Evolutionary conservation across 163 green algal genomes (phyloP).

Genomic region (Scenedesmus sp.): DNA sequence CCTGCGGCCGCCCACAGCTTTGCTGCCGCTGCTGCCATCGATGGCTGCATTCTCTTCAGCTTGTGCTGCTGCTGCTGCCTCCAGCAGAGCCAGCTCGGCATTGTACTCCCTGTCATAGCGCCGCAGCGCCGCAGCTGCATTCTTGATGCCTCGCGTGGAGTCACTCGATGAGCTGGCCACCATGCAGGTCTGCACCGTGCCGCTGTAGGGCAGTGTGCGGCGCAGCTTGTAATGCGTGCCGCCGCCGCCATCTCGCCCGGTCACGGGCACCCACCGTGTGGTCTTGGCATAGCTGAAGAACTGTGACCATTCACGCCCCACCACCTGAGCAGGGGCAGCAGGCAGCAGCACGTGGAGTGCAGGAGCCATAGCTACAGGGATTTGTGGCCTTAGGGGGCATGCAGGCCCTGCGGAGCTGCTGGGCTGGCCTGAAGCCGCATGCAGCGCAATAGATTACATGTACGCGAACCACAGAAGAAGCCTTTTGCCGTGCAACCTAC

Average conservation of each 20-base stretch:
- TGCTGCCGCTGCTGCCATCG: not conserved
- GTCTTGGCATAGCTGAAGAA: not conserved
- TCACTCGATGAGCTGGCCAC: slow-evolving; percentile 9
- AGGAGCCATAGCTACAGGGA: not conserved
- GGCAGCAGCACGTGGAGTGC: not conserved
- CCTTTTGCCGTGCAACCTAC: no score
- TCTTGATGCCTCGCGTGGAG: not conserved
- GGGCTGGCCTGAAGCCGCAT: no score
- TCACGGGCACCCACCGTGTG: not conserved
- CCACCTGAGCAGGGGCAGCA: not conserved
- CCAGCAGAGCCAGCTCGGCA: not conserved
- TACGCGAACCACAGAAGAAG: no score
- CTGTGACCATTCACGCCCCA: not conserved
- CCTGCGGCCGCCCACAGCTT: not conserved
- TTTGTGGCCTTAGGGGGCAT: no score
- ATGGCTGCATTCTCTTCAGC: not conserved
- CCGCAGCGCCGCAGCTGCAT: not conserved
- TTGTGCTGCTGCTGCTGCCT: not conserved
- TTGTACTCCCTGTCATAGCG: not conserved
- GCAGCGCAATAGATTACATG: no score
- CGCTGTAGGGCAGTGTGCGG: not conserved
- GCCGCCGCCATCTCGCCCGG: slow-evolving; percentile 14
- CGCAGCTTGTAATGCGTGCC: slow-evolving; percentile 39
- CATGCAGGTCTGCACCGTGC: slow-evolving; percentile 27
- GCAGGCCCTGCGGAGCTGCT: no score